Evolutionary conservation across 2,329 filamentous ascomycete genomes (phyloP).

Genomic region (Colletotrichum cordylinicola): DNA sequence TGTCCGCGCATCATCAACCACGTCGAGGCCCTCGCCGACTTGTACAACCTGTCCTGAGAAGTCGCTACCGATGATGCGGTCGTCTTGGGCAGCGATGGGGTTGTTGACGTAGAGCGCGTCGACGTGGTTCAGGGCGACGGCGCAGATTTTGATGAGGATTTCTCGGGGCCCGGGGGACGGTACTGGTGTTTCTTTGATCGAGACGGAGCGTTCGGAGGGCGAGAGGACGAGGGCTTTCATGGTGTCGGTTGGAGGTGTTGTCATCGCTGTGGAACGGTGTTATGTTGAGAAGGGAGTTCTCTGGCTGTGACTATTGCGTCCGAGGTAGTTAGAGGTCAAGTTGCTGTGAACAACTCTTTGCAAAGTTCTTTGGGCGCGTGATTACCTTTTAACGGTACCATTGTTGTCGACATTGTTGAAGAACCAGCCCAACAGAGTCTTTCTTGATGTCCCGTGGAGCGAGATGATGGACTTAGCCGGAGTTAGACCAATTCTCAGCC

Average conservation of each 20-base stretch:
- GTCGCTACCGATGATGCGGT: slow-evolving; percentile 43
- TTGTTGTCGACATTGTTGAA: background rate
- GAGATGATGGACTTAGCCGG: background rate
- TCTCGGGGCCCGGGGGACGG: slow-evolving; percentile 1
- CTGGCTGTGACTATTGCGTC: too few species aligned
- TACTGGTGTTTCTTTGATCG: fast-evolving
- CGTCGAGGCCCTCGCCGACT: slow-evolving; percentile 18
- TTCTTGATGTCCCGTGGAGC: background rate
- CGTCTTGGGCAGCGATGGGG: slow-evolving; percentile 34
- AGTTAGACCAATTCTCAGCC: background rate
- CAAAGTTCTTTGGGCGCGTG: background rate
- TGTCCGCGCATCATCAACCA: slow-evolving; percentile 12
- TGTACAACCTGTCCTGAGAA: slow-evolving; percentile 41
- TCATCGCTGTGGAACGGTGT: fast-evolving
- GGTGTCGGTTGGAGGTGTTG: background rate
- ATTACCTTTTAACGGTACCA: background rate
- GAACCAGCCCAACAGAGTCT: background rate
- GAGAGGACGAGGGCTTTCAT: background rate
- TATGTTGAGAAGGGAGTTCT: too few species aligned
- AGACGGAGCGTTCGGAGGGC: background rate
- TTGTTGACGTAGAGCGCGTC: slow-evolving; percentile 38
- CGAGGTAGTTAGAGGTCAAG: background rate
- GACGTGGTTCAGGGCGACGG: slow-evolving; percentile 32
- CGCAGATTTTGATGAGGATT: slow-evolving; percentile 27
- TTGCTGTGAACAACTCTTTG: background rate